Percentiles rank a stretch among this genome's conserved stretches.
These are phyloP conservation scores for Cercospora zeina DNA, from an alignment of 2,329 filamentous ascomycete genomes.

Conservation along the genomic window DNA sequence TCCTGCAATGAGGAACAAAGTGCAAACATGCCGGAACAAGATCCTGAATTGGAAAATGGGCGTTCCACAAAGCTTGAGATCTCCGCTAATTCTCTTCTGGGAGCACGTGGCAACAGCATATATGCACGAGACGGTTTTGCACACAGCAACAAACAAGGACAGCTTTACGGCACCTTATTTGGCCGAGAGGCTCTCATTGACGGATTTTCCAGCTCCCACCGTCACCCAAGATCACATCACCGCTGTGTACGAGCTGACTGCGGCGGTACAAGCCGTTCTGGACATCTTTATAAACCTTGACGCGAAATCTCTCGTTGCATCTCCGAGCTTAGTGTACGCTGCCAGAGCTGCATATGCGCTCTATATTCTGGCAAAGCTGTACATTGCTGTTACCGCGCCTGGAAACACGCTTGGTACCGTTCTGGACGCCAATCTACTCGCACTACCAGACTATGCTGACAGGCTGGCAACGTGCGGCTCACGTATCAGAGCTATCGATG, in stretches of 20 bases:
- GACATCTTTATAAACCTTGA: slow-evolving; percentile 28
- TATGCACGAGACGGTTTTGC: slow-evolving; percentile 36
- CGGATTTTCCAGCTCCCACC: slow-evolving; percentile 34
- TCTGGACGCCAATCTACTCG: slow-evolving; percentile 33
- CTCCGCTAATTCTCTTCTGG: slow-evolving; percentile 29
- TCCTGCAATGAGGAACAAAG: slow-evolving; percentile 25
- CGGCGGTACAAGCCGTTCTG: slow-evolving; percentile 31
- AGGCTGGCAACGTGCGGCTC: slow-evolving; percentile 24
- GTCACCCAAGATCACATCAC: slow-evolving; percentile 33
- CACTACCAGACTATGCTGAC: slow-evolving; percentile 33
- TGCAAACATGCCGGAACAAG: slow-evolving; percentile 28
- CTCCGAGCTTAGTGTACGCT: slow-evolving; percentile 31
- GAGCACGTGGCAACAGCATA: slow-evolving; percentile 34
- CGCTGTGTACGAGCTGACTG: slow-evolving; percentile 30
- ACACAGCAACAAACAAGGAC: slow-evolving; percentile 36
- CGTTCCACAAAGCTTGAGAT: slow-evolving; percentile 26
- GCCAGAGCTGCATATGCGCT: slow-evolving; percentile 33
- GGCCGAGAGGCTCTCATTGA: slow-evolving; percentile 33
- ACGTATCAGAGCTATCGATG: slow-evolving; percentile 21
- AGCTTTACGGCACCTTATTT: slow-evolving; percentile 38
- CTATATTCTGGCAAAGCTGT: slow-evolving; percentile 34
- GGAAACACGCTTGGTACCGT: slow-evolving; percentile 35
- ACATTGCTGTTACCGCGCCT: slow-evolving; percentile 32
- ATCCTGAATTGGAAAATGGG: slow-evolving; percentile 34
- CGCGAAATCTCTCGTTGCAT: slow-evolving; percentile 22